phyloP scores from a whole-genome alignment of 73 alveolate genomes.

The Paramecium pentaurelia region DNA sequence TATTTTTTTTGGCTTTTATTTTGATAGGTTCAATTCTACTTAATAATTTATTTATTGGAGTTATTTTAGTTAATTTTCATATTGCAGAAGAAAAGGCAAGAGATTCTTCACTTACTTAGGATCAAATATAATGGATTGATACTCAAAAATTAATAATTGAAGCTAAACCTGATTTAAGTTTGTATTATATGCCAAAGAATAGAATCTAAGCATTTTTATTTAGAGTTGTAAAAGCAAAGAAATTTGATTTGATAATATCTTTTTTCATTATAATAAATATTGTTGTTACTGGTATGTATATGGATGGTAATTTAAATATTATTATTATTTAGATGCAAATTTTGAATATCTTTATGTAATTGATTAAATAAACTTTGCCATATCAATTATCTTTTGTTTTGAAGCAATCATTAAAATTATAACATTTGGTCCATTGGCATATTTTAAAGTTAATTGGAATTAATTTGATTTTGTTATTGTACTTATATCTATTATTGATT shows the following conservation, averaged over 20 bases:
- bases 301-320: constrained; percentile 69
- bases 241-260: constrained; percentile 80
- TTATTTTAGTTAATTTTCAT: constrained; percentile 84
- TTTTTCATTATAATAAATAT: constrained; percentile 76
- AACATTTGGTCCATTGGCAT: constrained; percentile 77
- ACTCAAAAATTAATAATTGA: constrained; percentile 59
- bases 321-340: not conserved
- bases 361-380: constrained; percentile 70
- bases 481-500: constrained; percentile 78
- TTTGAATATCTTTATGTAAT: constrained; percentile 57
- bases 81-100: constrained; percentile 76
- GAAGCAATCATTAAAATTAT: constrained; percentile 83
- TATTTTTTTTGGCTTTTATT: constrained; percentile 79
- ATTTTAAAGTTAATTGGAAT: constrained; percentile 90
- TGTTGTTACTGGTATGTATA: constrained; percentile 75
- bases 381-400: constrained; percentile 77
- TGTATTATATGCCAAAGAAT: constrained; percentile 60
- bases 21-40: constrained; percentile 83
- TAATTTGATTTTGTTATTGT: constrained; percentile 95
- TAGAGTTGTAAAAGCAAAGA: constrained; percentile 28
- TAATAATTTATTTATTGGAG: constrained; percentile 91
- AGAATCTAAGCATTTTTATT: constrained; percentile 36
- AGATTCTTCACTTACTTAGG: constrained; percentile 33
- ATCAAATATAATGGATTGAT: constrained; percentile 72
- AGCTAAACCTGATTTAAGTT: constrained; percentile 69